Conservation (phyloP, 2,329 filamentous ascomycete species). For the Xylaria sp. region DNA sequence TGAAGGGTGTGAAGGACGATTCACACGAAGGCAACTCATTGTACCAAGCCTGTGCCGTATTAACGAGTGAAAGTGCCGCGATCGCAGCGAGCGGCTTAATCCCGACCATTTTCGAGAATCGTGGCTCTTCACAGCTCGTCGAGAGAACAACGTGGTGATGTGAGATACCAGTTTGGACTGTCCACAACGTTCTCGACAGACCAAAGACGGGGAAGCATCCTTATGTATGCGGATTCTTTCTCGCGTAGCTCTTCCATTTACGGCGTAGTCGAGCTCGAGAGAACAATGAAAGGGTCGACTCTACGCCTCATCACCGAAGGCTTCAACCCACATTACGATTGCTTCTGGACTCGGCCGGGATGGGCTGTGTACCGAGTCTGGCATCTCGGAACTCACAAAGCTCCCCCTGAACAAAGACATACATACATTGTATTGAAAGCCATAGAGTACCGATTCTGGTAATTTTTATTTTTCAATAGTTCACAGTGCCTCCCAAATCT, state of each 20-base stretch:
- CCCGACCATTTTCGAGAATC: conserved; percentile 30
- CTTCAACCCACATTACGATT: not conserved
- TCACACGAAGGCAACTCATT: conserved; percentile 42
- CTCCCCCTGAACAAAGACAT: not conserved
- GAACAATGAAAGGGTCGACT: not conserved
- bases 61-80: conserved; percentile 36
- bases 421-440: not conserved
- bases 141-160: not conserved
- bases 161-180: conserved; percentile 1
- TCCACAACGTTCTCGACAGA: conserved; percentile 6
- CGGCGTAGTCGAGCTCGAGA: not conserved
- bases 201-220: not conserved
- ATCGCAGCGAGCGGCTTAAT: conserved; percentile 34
- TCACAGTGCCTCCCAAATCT: not conserved
- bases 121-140: conserved; percentile 1
- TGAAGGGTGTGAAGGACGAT: conserved; percentile 42
- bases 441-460: too few species aligned
- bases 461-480: not conserved
- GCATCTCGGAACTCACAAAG: too few species aligned
- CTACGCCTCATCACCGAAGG: not conserved
- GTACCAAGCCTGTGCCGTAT: conserved; percentile 38
- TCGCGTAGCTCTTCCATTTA: not conserved
- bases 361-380: not conserved
- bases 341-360: conserved; percentile 6
- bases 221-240: not conserved